Percentiles rank a stretch among this genome's conserved stretches.
phyloP scores from a whole-genome alignment of 345 rosid genomes.

The Lumnitzera racemosa region DNA sequence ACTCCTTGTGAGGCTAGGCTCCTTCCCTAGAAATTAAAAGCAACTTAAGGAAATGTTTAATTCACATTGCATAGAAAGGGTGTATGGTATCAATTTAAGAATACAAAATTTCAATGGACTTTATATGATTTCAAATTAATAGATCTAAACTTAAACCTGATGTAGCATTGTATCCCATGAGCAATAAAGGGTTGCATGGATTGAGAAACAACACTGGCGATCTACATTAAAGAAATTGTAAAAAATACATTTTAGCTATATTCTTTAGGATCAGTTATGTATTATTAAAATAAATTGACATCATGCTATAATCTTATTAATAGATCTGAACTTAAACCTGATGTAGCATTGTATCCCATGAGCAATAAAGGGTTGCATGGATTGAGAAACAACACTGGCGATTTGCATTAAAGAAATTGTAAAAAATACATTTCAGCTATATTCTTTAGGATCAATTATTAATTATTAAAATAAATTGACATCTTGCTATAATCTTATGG shows the following conservation, averaged over 20 bases:
- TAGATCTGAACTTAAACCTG: no score
- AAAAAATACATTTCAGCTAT: background rate
- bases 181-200: slow-evolving; percentile 45
- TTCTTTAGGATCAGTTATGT: background rate
- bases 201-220: slow-evolving; percentile 47
- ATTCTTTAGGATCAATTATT: background rate
- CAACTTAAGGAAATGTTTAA: slow-evolving; percentile 73
- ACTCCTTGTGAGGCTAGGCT: slow-evolving; percentile 10
- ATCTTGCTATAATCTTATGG: slow-evolving; percentile 42
- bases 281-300: background rate
- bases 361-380: slow-evolving; percentile 43
- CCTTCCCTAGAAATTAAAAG: slow-evolving; percentile 70
- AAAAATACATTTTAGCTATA: background rate
- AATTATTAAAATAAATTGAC: background rate
- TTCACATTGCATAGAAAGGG: slow-evolving; percentile 29
- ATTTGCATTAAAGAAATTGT: slow-evolving; percentile 40
- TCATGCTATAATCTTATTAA: slow-evolving; percentile 40
- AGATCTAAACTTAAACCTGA: slow-evolving; percentile 45
- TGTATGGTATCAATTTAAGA: no score
- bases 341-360: no score
- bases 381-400: slow-evolving; percentile 43
- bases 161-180: slow-evolving; percentile 56
- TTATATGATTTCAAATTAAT: background rate
- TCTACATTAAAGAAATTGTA: slow-evolving; percentile 33
- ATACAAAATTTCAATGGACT: slow-evolving; percentile 14